Base-by-base conservation (phyloP, 306 rosid species). In the Luffa aegyptiaca region DNA sequence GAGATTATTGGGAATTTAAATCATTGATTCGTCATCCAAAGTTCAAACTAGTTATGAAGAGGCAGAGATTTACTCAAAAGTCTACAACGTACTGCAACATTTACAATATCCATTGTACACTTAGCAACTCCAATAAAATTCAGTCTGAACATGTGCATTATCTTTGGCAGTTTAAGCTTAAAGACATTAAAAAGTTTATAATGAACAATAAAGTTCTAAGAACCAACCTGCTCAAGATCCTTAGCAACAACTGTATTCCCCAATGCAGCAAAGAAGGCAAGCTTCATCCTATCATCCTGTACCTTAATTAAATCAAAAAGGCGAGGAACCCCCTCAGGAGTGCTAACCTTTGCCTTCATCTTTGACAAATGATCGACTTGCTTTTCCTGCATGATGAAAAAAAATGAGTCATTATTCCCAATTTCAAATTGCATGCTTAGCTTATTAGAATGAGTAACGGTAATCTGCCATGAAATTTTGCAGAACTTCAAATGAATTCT, bases 281-380 rank as follows among this genome's bases (percentile, higher is more conserved):
- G 93, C 77, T 93, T 92, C 96, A 92, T 91, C 80, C 91, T 85
- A 82, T 95, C 97, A 76, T 95, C 97, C 75, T 51, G 85, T 74
- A 95, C 96, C 84, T 86, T 87, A 52, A 95, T 89, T 81, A 95
- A 82, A 88, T 95, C 96, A 79, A 92, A 92, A 72, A 95, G 93
- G 61, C 97, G 97, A 9, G 90, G 96, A 89, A 95, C 97, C 41
- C 93, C 96, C 85, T 91, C 97, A 2, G 98, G 97, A 83, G 93
- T 87, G 81, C 75, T 86, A 41, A 89, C 87, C 8, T 83, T 90
- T 85, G 81, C 86, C 88, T 87, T 91, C 86, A 89, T 6, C 83
- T 76, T 89, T 77, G 93, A 86, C 75, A 91, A 88, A 72, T 85
- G 85, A 84, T 88, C 84, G 81, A 76, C 88, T 84, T 95, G 98